Conservation (phyloP, 805 yeast genomes). For the Wickerhamiella spandovensis region DNA sequence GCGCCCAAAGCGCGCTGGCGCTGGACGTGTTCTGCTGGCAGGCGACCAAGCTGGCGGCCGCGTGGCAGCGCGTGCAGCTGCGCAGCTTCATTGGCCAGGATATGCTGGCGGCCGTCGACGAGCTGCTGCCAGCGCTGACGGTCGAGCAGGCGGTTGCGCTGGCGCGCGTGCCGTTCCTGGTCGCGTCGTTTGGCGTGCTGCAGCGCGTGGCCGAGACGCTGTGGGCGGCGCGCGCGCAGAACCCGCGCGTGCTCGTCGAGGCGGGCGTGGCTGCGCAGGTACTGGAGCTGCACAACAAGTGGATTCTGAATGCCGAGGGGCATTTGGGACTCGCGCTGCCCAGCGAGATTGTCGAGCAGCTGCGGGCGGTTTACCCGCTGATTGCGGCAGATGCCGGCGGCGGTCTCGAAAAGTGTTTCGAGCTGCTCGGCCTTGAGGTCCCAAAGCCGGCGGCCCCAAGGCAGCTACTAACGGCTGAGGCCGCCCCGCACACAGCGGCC, state of each 20-base stretch:
- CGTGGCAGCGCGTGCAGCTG: slow-evolving; percentile 6
- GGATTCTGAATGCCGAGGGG: not conserved
- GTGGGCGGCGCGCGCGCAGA: not conserved
- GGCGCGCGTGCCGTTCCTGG: slow-evolving; percentile 8
- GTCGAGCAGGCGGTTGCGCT: slow-evolving; percentile 11
- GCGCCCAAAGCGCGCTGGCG: slow-evolving; percentile 20
- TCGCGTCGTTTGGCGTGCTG: not conserved
- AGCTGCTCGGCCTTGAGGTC: not conserved
- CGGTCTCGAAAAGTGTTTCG: not conserved
- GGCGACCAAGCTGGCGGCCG: slow-evolving; percentile 7
- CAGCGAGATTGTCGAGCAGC: not conserved
- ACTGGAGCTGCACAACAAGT: not conserved
- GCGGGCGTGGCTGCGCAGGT: slow-evolving; percentile 4
- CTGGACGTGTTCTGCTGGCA: slow-evolving; percentile 21
- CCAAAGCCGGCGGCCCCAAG: too few relatives aligned
- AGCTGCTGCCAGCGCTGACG: slow-evolving; percentile 3
- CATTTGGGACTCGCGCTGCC: slow-evolving; percentile 1
- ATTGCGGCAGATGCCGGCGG: not conserved
- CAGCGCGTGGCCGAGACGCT: not conserved
- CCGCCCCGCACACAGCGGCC: too few relatives aligned
- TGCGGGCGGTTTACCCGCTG: not conserved
- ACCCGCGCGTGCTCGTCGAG: not conserved
- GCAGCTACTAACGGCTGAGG: too few relatives aligned
- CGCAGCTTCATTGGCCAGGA: slow-evolving; percentile 14
- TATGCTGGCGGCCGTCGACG: slow-evolving; percentile 4